Evolutionary conservation across 2,329 filamentous ascomycete genomes (phyloP).

Genomic region (Talaromyces pinophilus): DNA sequence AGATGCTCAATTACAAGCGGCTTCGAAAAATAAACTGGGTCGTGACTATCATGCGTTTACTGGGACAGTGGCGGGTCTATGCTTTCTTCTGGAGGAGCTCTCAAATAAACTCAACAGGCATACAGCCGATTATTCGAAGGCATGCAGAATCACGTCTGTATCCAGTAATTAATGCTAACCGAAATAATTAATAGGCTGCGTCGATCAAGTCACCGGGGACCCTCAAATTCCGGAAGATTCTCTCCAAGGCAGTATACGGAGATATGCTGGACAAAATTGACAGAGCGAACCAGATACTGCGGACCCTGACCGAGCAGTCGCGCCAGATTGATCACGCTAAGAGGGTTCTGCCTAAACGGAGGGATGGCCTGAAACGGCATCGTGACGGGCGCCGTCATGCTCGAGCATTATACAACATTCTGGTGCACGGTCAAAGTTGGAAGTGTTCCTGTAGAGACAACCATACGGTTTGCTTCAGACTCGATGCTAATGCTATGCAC

Average conservation of each 20-base stretch:
- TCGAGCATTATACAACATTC: conserved; percentile 12
- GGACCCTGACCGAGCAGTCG: conserved; percentile 25
- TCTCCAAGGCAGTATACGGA: conserved; percentile 25
- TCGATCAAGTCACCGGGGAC: not conserved
- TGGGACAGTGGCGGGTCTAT: not conserved
- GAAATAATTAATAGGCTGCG: not conserved
- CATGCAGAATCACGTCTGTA: not conserved
- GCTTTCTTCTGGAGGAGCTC: not conserved
- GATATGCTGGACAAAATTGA: conserved; percentile 24
- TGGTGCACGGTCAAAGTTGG: conserved; percentile 22
- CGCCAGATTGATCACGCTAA: not conserved
- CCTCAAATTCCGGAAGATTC: conserved; percentile 14
- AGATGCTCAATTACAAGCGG: not conserved
- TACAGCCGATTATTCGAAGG: conserved; percentile 10
- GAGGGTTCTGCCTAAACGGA: not conserved
- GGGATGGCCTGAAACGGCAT: conserved; percentile 7
- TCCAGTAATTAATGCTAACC: not conserved
- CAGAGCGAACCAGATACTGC: conserved; percentile 23
- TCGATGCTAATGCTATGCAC: not conserved
- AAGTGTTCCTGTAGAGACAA: conserved; percentile 16
- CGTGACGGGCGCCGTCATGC: not conserved
- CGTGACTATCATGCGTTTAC: not conserved
- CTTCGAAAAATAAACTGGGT: not conserved
- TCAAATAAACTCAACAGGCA: not conserved
- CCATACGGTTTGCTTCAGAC: conserved; percentile 6